Conservation (phyloP, 148 eudicot genomes). For the Polygonum maritimum region DNA sequence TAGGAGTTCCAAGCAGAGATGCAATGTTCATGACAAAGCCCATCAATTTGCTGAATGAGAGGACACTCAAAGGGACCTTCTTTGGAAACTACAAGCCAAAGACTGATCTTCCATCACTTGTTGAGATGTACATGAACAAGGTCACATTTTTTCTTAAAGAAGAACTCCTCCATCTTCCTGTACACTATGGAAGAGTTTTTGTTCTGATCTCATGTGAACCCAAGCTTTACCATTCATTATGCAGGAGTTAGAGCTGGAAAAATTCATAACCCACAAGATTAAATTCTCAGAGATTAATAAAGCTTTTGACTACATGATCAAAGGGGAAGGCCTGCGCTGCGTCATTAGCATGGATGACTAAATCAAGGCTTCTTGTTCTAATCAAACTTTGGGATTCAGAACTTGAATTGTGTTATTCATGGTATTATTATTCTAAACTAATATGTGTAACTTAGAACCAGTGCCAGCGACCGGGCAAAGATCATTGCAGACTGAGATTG, state of each 20-base stretch:
- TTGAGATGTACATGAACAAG: conserved; percentile 72
- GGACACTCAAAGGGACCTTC: conserved; percentile 84
- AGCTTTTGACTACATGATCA: conserved; percentile 49
- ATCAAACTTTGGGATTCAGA: background rate
- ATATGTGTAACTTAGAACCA: no score
- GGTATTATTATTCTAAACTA: no score
- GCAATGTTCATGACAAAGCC: conserved; percentile 67
- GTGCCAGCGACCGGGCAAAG: no score
- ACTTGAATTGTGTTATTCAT: no score
- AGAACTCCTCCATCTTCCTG: background rate
- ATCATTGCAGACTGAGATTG: no score
- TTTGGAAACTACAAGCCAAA: conserved; percentile 83
- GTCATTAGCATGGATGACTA: conserved; percentile 33
- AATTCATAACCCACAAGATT: conserved; percentile 46
- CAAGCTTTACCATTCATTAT: background rate
- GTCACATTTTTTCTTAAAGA: background rate
- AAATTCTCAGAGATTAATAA: conserved; percentile 49
- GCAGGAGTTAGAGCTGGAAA: conserved; percentile 48
- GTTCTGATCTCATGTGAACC: background rate
- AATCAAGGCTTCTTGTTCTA: background rate
- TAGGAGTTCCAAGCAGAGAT: conserved; percentile 71
- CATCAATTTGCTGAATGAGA: conserved; percentile 51
- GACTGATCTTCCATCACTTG: conserved; percentile 53
- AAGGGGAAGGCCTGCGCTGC: conserved; percentile 37
- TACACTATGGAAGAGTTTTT: conserved; percentile 1